Evolutionary conservation across 2,329 filamentous ascomycete genomes (phyloP), one percentile per base, ranked within the genome.

Genomic region (Pseudogymnoascus sp.): DNA sequence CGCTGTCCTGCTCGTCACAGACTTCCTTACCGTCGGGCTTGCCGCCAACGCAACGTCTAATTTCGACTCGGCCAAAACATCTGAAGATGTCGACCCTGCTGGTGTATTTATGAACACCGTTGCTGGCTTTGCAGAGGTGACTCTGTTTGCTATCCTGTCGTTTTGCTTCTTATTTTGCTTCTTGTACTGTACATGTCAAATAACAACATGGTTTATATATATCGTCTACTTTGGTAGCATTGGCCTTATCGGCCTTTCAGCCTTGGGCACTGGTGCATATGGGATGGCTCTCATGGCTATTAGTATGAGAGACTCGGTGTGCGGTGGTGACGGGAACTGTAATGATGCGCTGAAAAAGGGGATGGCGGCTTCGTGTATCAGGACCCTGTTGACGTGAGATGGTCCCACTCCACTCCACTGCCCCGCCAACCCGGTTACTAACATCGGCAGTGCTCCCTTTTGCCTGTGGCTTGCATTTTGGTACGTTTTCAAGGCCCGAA

Each of bases 241-340:
- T n/a, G 15, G 13, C 33, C 38, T 59, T 10, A 29, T 59, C 25
- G 58, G 58, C 31, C 5, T 59, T 29, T 59, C 58, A 7, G 58
- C 58, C 10, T 25, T 59, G 17, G 58, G 58, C 13, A 59, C 58
- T 12, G 31, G 58, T 41, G 58, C 58, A 21, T 59, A 59, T 41
- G 58, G 58, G 9, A n/a, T 59, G 25, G 58, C 58, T 59, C 27
- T 59, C 17, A 59, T 41, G 58, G 58, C 58, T n/a, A 41, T 59
- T 36, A 59, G 38, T 29, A 59, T 59, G 58, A 59, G 31, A 8
- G 36, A 59, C 33, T 59, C 58, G 13, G 58, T 59, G 10, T 59
- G 58, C 15, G 58, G 13, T 31, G 15, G 36, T 59, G 15, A 41
- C 10, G 31, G 58, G 8, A 41, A 10, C 58, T 59, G 58, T n/a